Conservation (phyloP, 768 basidiomycete genomes). For the Rhizopogon vesiculosus region DNA sequence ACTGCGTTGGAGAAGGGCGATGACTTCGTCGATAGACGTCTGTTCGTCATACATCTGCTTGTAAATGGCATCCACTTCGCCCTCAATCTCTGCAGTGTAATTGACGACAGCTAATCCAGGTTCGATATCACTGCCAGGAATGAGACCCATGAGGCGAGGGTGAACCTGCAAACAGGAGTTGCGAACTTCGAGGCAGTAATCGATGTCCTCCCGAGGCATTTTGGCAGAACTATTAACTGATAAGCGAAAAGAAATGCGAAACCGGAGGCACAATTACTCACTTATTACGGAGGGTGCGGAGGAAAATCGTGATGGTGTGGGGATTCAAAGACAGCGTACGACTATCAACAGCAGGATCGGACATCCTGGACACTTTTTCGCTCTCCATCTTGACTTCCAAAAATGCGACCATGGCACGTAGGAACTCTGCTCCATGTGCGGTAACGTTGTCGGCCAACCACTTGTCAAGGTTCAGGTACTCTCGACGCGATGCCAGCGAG, state of each 20-base stretch:
- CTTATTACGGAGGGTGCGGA: slow-evolving; percentile 85
- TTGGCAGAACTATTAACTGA: slow-evolving; percentile 52
- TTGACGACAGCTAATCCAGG: slow-evolving; percentile 87
- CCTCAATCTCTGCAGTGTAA: slow-evolving; percentile 85
- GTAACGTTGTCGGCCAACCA: slow-evolving; percentile 91
- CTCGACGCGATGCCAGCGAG: slow-evolving; percentile 85
- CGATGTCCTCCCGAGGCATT: slow-evolving; percentile 75
- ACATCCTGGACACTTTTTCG: slow-evolving; percentile 71
- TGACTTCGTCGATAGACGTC: slow-evolving; percentile 91
- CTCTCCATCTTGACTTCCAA: slow-evolving; percentile 90
- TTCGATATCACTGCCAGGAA: slow-evolving; percentile 81
- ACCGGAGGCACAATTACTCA: slow-evolving; percentile 30
- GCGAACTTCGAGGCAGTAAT: slow-evolving; percentile 86
- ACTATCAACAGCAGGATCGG: slow-evolving; percentile 73
- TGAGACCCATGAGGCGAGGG: slow-evolving; percentile 92
- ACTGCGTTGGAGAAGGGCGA: slow-evolving; percentile 79
- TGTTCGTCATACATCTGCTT: slow-evolving; percentile 98
- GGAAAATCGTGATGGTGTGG: slow-evolving; percentile 86
- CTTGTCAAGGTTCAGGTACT: slow-evolving; percentile 94
- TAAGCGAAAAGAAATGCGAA: neutral
- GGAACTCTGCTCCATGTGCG: slow-evolving; percentile 78
- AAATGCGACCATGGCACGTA: slow-evolving; percentile 84
- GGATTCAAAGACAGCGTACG: slow-evolving; percentile 86
- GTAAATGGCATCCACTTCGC: slow-evolving; percentile 93
- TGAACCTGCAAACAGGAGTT: slow-evolving; percentile 92